Evolutionary conservation across 2,329 filamentous ascomycete genomes (phyloP).

Genomic region (Neofusicoccum sp.): DNA sequence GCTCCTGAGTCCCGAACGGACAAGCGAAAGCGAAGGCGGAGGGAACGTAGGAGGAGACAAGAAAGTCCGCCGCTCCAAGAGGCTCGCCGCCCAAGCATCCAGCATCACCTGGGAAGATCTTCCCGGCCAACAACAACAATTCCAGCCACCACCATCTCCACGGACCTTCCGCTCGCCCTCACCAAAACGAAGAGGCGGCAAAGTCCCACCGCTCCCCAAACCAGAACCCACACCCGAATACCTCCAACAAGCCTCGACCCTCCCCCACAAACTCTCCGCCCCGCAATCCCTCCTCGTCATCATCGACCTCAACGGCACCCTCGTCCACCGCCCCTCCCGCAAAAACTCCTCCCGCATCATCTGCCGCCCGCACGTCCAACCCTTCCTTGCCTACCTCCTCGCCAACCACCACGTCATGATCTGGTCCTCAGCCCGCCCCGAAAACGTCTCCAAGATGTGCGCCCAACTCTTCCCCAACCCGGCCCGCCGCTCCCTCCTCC

Average conservation of each 20-base stretch:
- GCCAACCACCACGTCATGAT: slow-evolving; percentile 76
- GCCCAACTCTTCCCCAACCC: slow-evolving; percentile 57
- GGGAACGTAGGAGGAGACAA: not conserved
- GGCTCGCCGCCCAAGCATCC: not conserved
- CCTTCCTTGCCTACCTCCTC: slow-evolving; percentile 74
- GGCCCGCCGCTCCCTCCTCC: slow-evolving; percentile 54
- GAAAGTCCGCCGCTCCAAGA: not conserved
- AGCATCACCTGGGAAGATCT: too few species aligned
- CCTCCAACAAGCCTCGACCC: slow-evolving; percentile 51
- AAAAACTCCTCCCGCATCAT: slow-evolving; percentile 52
- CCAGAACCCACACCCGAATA: slow-evolving; percentile 63
- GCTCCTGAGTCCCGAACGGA: not conserved
- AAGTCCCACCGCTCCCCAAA: slow-evolving; percentile 42
- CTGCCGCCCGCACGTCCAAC: slow-evolving; percentile 63
- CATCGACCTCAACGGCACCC: slow-evolving; percentile 89
- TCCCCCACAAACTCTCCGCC: slow-evolving; percentile 30
- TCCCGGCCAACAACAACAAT: not conserved
- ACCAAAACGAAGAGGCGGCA: not conserved
- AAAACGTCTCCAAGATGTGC: slow-evolving; percentile 71
- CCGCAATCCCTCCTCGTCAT: slow-evolving; percentile 73
- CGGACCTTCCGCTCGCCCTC: too few species aligned
- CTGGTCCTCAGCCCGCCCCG: slow-evolving; percentile 80
- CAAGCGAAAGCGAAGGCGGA: not conserved
- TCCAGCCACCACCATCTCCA: not conserved
- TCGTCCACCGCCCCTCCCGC: slow-evolving; percentile 67